Evolutionary conservation across 2,329 filamentous ascomycete species (phyloP), one percentile per base, ranked within the genome.

Genomic region (Colletotrichum sp.): DNA sequence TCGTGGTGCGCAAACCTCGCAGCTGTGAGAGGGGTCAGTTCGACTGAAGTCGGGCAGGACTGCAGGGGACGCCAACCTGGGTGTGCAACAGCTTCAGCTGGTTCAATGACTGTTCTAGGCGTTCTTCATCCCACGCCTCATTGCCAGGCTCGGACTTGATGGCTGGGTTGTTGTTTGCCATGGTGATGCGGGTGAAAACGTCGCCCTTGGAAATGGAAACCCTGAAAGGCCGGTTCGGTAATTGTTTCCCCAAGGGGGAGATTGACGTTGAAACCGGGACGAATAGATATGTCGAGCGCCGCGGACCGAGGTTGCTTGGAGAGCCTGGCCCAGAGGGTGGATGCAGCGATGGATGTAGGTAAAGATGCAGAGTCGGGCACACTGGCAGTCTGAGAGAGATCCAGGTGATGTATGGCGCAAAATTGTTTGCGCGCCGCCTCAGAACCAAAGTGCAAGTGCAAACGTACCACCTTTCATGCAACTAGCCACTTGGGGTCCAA

Each of bases 31-130:
- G 44, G 21, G 13, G 59, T 76, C 73, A 81, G 55, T 24, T 60
- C 16, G 30, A 30, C 28, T 44, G 49, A 74, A 30, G 32, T 59
- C 18, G 8, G 18, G 39, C 59, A 62, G 26, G 21, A n/a, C 44
- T 44, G 18, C 36, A 60, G 21, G 34, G 18, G 36, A 67, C 16
- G 55, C 70, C 55, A 87, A 88, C 90, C 86, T 90, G 88, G 79
- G 90, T 84, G 79, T 92, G 89, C n/a, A 91, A 83, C 63, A 89
- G 84, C 78, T 90, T 89, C 69, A 92, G 85, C 39, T 87, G 85
- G 79, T 88, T 84, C 79, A 92, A 85, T 28, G 87, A 87, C 75
- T 87, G 84, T 75, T 89, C 86, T 8, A 92, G 84, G 74, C 87
- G 87, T 71, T 87, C 85, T 81, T 92, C 89, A 64, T 90, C 87